Conservation (phyloP, 352 stramenopile species). For the Peronospora destructor region DNA sequence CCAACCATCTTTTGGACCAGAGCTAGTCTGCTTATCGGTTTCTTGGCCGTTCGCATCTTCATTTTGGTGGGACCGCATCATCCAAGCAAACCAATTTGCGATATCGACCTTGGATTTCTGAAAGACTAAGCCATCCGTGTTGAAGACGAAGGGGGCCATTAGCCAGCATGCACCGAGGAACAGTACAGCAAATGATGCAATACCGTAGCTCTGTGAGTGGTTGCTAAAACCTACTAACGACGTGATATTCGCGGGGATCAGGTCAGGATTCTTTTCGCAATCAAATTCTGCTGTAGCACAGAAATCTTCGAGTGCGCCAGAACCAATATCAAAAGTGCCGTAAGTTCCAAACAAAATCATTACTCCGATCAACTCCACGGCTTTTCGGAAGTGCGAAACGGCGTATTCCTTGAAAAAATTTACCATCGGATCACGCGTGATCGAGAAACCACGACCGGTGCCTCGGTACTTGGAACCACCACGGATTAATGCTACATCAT, state of each 20-base stretch:
- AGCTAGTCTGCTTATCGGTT: constrained; percentile 30
- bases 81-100: constrained; percentile 78
- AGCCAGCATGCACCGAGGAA: constrained; percentile 80
- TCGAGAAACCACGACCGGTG: constrained; percentile 81
- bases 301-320: constrained; percentile 33
- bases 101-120: constrained; percentile 81
- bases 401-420: constrained; percentile 87
- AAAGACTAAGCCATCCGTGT: constrained; percentile 82
- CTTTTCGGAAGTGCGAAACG: constrained; percentile 85
- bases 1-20: constrained; percentile 56
- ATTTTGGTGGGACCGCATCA: constrained; percentile 51
- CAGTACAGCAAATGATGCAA: constrained; percentile 77
- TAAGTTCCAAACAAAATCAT: constrained; percentile 82
- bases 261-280: constrained; percentile 41
- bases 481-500: constrained; percentile 75
- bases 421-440: constrained; percentile 80
- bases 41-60: constrained; percentile 37
- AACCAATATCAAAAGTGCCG: constrained; percentile 70
- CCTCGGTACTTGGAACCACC: constrained; percentile 83
- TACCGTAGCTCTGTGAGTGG: constrained; percentile 67
- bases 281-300: constrained; percentile 43
- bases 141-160: constrained; percentile 81
- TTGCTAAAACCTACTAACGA: constrained; percentile 45
- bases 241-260: constrained; percentile 66
- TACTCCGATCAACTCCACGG: constrained; percentile 76